phyloP scores from a whole-genome alignment of 1,139 yeast species.

The Saccharomycopsis crataegensis region DNA sequence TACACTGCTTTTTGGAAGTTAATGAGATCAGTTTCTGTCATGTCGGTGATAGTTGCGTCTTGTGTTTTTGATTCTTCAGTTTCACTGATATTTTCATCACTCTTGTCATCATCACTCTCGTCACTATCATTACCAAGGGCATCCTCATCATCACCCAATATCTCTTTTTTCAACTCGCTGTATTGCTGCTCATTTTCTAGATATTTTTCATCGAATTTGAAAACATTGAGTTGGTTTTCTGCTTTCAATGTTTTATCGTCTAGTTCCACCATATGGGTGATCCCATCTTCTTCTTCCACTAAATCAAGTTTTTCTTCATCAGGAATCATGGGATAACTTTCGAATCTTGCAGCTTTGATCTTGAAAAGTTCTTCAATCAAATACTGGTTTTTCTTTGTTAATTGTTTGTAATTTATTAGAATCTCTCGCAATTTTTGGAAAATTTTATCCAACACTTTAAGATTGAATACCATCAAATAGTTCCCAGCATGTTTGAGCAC shows the following conservation, averaged over 20 bases:
- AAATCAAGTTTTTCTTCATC: constrained; percentile 40
- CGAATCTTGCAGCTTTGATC: constrained; percentile 42
- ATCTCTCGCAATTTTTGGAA: constrained; percentile 56
- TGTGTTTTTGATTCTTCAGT: constrained; percentile 24
- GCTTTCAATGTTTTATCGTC: constrained; percentile 41
- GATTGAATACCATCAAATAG: constrained; percentile 35
- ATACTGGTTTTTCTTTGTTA: constrained; percentile 39
- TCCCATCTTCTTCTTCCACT: constrained; percentile 58
- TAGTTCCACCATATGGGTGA: constrained; percentile 52
- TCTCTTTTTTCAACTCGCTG: constrained; percentile 32
- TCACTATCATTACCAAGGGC: constrained; percentile 20
- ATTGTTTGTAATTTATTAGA: constrained; percentile 25
- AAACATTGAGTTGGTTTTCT: constrained; percentile 43
- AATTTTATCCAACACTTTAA: constrained; percentile 42
- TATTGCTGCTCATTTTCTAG: constrained; percentile 44
- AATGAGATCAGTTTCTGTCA: constrained; percentile 59
- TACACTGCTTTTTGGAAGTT: constrained; percentile 70
- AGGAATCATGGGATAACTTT: constrained; percentile 29
- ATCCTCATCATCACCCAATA: constrained; percentile 39
- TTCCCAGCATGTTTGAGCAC: constrained; percentile 40
- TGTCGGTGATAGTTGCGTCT: constrained; percentile 42
- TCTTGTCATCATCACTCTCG: constrained; percentile 20
- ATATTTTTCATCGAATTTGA: constrained; percentile 45
- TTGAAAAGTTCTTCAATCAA: constrained; percentile 48
- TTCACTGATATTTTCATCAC: constrained; percentile 12